Percentiles rank a stretch among this genome's conserved stretches.
phyloP scores from a whole-genome alignment of 768 basidiomycete species.

The Psilocybe cubensis region DNA sequence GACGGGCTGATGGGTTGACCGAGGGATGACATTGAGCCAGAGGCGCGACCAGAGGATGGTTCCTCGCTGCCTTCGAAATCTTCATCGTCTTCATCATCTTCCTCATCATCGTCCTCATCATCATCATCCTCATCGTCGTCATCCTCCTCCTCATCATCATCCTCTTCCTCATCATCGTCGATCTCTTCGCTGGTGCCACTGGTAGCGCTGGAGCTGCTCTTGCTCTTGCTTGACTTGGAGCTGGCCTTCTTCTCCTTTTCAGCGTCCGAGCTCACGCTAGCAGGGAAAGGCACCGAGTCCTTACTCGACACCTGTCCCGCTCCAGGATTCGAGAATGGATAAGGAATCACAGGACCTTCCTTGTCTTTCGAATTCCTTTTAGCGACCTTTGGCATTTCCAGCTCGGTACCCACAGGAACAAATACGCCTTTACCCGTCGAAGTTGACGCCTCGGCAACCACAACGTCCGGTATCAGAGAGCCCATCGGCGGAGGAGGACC shows the following conservation, averaged over 20 bases:
- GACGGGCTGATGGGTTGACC: conserved; percentile 71
- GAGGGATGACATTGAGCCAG: conserved; percentile 84
- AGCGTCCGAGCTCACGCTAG: conserved; percentile 29
- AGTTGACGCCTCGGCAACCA: conserved; percentile 9
- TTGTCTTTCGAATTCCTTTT: conserved; percentile 53
- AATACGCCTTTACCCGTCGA: conserved; percentile 10
- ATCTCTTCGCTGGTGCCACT: conserved; percentile 30
- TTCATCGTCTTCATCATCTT: conserved; percentile 36
- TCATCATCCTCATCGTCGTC: conserved; percentile 30
- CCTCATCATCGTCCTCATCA: conserved; percentile 33
- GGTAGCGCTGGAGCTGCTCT: conserved; percentile 19
- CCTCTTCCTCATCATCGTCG: conserved; percentile 20
- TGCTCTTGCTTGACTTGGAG: conserved; percentile 11
- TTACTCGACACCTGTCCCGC: conserved; percentile 61
- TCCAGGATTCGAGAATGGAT: conserved; percentile 70
- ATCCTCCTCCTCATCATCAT: conserved; percentile 27
- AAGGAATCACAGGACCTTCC: conserved; percentile 55
- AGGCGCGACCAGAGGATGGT: conserved; percentile 65
- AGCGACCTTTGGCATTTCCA: conserved; percentile 32
- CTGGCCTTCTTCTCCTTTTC: conserved; percentile 18
- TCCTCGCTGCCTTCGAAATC: conserved; percentile 49
- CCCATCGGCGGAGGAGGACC: conserved; percentile 34
- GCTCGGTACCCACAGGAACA: conserved; percentile 3
- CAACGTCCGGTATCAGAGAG: conserved; percentile 7
- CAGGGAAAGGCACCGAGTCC: conserved; percentile 73